Evolutionary conservation across 306 rosid genomes (phyloP), one percentile per base, ranked within the genome.

Genomic region (Begonia peltatifolia): DNA sequence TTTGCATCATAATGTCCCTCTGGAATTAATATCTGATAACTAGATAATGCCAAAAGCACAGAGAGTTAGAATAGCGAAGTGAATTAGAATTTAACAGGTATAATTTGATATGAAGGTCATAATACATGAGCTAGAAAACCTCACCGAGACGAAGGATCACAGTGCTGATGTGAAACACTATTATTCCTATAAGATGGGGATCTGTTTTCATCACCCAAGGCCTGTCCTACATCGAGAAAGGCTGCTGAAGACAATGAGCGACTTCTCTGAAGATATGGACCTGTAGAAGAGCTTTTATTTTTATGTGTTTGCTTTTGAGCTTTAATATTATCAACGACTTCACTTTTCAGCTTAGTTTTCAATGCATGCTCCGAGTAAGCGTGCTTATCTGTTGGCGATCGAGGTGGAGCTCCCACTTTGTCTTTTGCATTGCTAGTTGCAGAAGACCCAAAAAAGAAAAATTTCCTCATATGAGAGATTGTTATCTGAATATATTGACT

Each of bases 161-260:
- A 61, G 58, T 73, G 85, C 62, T 67, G 72, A 62, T 73, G 68
- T 9, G 67, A 76, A 67, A 61, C 76, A 43, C 73, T 53, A 15
- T 76, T 75, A 53, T 71, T 52, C 60, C 54, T 74, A 54, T 80
- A 76, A 47, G 87, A 66, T 64, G 97, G 87, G 68, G 94, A 80
- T 65, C 88, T 74, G 60, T 55, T 72, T 62, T 74, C 83, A 71
- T 78, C 77, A 58, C 59, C 71, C 25, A 71, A 48, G 41, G 73
- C 74, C 56, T 70, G 58, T 36, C 60, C 80, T 58, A 51, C 63
- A 56, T 71, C 70, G 42, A 61, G 60, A 47, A 71, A 83, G 47
- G 93, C 78, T 59, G 84, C 71, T 35, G 99, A 81, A 22, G 99
- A 86, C 58, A 81, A 47, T n/a, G 99, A 90, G 59, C 84, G 79